These are phyloP conservation scores for Alliaria petiolata DNA, from an alignment of 345 rosid species.

Conservation along the genomic window DNA sequence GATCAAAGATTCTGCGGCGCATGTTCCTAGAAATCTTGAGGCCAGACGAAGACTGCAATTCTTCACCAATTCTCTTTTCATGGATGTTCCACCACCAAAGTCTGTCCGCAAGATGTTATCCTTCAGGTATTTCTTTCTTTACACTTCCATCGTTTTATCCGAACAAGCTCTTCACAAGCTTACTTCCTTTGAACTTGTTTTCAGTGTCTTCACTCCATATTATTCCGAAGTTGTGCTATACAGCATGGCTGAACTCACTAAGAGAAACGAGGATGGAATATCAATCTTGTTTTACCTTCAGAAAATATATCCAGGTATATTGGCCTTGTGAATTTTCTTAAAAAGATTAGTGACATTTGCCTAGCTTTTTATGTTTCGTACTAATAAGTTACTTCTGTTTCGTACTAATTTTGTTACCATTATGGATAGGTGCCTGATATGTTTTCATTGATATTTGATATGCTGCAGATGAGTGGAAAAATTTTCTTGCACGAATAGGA, in stretches of 20 bases:
- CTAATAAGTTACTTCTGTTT: conserved; percentile 6
- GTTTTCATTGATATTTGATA: conserved; percentile 20
- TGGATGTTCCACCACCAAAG: conserved; percentile 75
- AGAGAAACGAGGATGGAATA: conserved; percentile 97
- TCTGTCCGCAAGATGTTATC: conserved; percentile 78
- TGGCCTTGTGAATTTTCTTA: not conserved
- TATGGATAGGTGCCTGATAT: conserved; percentile 5
- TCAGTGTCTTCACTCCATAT: conserved; percentile 98
- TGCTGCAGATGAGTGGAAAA: conserved; percentile 91
- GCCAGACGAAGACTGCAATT: conserved; percentile 87
- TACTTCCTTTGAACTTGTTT: conserved; percentile 10
- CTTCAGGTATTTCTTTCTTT: conserved; percentile 55
- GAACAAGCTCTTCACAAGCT: conserved; percentile 17
- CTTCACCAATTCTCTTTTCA: conserved; percentile 94
- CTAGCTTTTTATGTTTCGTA: conserved; percentile 9
- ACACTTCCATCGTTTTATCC: conserved; percentile 3
- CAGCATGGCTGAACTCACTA: conserved; percentile 80
- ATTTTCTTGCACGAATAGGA: conserved; percentile 96
- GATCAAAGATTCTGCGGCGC: conserved; percentile 87
- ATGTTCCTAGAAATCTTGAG: conserved; percentile 87
- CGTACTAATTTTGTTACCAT: not conserved
- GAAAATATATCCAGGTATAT: conserved; percentile 94
- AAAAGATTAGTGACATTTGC: conserved; percentile 2
- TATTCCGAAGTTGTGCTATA: conserved; percentile 95
- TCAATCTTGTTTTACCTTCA: conserved; percentile 94